phyloP scores from a whole-genome alignment of 371 early-diverging fungal species.

The Circinella umbellata region DNA sequence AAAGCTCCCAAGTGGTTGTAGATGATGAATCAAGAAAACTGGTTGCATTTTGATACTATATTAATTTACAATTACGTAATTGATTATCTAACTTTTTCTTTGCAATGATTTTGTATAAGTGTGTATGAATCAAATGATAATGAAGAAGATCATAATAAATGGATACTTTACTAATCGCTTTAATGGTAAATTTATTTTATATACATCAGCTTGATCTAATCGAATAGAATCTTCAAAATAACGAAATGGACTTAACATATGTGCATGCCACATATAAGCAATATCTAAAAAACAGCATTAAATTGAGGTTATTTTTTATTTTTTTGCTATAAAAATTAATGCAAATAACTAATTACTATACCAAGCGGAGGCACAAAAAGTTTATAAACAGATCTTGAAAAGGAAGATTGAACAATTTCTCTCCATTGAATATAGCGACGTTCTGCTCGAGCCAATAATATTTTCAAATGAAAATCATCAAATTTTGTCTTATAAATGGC shows the following conservation, averaged over 20 bases:
- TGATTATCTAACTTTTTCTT: too few relatives aligned
- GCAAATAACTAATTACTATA: neutral
- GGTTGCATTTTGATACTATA: neutral
- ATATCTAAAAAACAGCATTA: constrained; percentile 45
- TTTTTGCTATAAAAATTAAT: too few relatives aligned
- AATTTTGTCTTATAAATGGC: constrained; percentile 3
- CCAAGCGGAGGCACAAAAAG: constrained; percentile 10
- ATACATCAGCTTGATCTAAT: constrained; percentile 12
- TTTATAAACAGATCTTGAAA: neutral
- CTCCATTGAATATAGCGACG: constrained; percentile 13
- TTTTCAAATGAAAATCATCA: neutral
- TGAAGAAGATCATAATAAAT: neutral
- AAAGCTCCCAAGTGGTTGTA: neutral
- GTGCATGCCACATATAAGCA: constrained; percentile 47
- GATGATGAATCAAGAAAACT: neutral
- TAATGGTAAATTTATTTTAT: constrained; percentile 10
- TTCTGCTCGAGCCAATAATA: constrained; percentile 20
- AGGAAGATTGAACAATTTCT: neutral
- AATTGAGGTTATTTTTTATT: too few relatives aligned
- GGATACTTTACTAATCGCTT: constrained; percentile 1
- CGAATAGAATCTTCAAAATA: constrained; percentile 46
- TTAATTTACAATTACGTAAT: too few relatives aligned
- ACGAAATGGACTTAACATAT: constrained; percentile 47
- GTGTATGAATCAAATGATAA: too few relatives aligned
- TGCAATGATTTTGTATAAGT: too few relatives aligned